A percentile compares a stretch with the other conserved stretches of the same genome.
phyloP scores from a whole-genome alignment of 2,329 filamentous ascomycete species.

The Sporothrix sp. region DNA sequence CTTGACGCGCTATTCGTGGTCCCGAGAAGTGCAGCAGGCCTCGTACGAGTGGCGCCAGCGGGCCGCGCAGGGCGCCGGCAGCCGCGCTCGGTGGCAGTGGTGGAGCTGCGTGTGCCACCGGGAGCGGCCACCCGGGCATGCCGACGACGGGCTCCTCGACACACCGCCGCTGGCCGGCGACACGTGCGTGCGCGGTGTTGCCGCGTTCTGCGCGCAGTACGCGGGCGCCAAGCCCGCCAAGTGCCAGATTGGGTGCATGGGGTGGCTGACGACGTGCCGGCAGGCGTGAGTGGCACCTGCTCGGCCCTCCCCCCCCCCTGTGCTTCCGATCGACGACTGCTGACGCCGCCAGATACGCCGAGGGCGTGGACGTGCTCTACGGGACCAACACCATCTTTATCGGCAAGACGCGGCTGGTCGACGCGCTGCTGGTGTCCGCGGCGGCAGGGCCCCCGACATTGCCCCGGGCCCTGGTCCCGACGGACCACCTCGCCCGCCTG shows the following conservation, averaged over 20 bases:
- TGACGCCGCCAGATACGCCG: neutral
- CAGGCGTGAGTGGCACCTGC: neutral
- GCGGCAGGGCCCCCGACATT: neutral
- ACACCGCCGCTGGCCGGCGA: neutral
- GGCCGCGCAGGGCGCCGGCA: neutral
- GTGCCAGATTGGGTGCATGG: neutral
- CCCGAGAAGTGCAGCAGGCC: neutral
- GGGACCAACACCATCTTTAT: neutral
- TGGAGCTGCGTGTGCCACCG: conserved; percentile 2
- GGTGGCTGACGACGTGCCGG: neutral
- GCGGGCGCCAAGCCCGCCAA: neutral
- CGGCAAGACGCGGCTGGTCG: neutral
- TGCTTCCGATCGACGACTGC: too few species aligned
- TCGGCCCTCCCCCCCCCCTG: too few species aligned
- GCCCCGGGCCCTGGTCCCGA: neutral
- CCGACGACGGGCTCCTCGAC: neutral
- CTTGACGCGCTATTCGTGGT: neutral
- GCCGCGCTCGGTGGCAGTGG: neutral
- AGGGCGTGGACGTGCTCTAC: neutral
- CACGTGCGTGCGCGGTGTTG: neutral
- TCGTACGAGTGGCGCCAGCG: neutral
- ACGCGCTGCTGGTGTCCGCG: neutral
- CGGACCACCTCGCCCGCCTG: neutral
- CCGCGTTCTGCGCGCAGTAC: neutral
- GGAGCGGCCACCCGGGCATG: too few species aligned